phyloP scores from a whole-genome alignment of 2,329 filamentous ascomycete species.

The Lithohypha guttulata region DNA sequence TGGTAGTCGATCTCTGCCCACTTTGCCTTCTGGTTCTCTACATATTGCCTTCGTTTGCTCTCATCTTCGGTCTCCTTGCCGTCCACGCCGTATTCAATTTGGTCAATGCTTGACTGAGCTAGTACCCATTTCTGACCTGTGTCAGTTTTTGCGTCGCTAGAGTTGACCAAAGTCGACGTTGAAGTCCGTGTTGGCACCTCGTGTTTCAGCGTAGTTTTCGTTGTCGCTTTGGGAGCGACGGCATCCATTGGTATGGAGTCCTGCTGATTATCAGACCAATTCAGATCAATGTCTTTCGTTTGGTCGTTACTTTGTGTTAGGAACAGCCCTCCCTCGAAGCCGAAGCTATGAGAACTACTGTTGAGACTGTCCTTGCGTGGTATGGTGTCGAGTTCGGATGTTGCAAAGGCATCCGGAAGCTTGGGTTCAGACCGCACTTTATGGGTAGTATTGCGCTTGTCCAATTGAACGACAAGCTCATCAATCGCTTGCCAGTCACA shows the following conservation, averaged over 20 bases:
- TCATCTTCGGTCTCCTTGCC: constrained; percentile 10
- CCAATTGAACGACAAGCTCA: background rate
- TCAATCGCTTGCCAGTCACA: constrained; percentile 5
- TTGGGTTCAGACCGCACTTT: background rate
- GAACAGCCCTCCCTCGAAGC: background rate
- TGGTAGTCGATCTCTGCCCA: constrained; percentile 32
- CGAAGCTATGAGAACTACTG: background rate
- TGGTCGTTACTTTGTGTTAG: constrained; percentile 7
- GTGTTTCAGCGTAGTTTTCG: too few species aligned
- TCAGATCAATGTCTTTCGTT: background rate
- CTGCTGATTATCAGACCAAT: background rate
- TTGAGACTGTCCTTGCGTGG: background rate
- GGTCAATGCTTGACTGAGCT: background rate
- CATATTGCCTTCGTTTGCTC: constrained; percentile 11
- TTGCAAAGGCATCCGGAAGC: background rate
- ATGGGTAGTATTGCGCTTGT: background rate
- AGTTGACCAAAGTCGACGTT: too few species aligned
- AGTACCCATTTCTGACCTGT: background rate
- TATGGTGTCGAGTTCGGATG: background rate
- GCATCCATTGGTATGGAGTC: background rate
- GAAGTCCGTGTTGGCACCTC: too few species aligned
- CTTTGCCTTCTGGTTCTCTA: constrained; percentile 18
- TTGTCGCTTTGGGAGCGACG: too few species aligned
- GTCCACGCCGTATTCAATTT: background rate
- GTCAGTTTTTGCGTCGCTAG: background rate